Evolutionary conservation across 2,329 filamentous ascomycete species (phyloP).

Genomic region (Fusarium sacchari): DNA sequence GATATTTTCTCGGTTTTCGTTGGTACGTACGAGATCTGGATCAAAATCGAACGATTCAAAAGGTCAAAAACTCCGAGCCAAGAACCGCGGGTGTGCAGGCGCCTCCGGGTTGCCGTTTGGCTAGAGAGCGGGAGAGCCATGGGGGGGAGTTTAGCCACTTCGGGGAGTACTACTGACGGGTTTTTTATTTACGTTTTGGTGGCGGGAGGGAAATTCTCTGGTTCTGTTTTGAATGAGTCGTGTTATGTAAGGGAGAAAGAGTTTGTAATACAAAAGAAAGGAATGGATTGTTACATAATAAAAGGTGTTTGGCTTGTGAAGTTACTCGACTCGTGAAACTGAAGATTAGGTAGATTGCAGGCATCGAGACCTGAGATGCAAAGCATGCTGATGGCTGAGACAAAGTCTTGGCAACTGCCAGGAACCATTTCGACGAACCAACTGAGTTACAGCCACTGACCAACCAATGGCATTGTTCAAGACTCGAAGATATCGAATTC

Average conservation of each 20-base stretch:
- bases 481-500: neutral
- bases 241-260: neutral
- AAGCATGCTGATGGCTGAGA: neutral
- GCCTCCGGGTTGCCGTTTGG: neutral
- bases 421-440: neutral
- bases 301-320: neutral
- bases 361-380: neutral
- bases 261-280: too few species aligned
- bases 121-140: conserved; percentile 1
- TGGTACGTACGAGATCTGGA: neutral
- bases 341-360: too few species aligned
- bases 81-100: neutral
- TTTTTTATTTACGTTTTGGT: neutral
- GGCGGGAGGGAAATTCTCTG: neutral
- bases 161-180: neutral
- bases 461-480: neutral
- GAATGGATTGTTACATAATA: neutral
- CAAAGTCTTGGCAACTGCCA: neutral
- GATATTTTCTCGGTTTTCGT: too few species aligned
- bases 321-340: neutral
- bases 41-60: neutral
- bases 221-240: neutral
- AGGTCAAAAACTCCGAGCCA: neutral
- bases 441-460: neutral
- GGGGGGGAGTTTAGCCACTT: neutral